Conservation (phyloP, 305 asterid species). For the Plantago lanceolata region DNA sequence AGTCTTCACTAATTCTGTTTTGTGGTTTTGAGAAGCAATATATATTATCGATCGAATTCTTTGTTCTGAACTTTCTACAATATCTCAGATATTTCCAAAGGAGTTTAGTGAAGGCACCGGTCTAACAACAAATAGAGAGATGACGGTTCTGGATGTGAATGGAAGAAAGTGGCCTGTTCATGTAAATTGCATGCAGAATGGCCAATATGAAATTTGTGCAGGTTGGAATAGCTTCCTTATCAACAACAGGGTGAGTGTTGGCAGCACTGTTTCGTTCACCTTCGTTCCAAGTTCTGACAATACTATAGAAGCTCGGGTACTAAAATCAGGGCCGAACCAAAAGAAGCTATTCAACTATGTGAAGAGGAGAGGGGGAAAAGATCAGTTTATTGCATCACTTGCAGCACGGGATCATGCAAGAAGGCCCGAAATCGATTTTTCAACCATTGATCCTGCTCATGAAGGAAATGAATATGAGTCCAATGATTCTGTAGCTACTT, state of each 20-base stretch:
- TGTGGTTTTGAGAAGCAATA: neutral
- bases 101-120: neutral
- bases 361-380: neutral
- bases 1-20: neutral
- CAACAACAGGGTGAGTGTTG: neutral
- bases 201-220: neutral
- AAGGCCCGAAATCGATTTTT: neutral
- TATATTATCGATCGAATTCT: neutral
- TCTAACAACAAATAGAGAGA: neutral
- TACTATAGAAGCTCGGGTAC: neutral
- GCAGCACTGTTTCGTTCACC: conserved; percentile 2
- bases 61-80: neutral
- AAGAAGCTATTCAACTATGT: neutral
- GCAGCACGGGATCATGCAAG: neutral
- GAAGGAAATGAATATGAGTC: neutral
- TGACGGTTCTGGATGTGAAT: neutral
- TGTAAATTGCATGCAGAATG: neutral
- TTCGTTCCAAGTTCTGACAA: neutral
- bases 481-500: neutral
- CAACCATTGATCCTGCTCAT: neutral
- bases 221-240: conserved; percentile 1
- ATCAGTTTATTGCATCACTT: neutral
- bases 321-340: conserved; percentile 1
- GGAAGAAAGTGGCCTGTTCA: conserved; percentile 5
- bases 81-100: neutral